Conservation (phyloP, 2,329 filamentous ascomycete species). For the Phialophora tarda region DNA sequence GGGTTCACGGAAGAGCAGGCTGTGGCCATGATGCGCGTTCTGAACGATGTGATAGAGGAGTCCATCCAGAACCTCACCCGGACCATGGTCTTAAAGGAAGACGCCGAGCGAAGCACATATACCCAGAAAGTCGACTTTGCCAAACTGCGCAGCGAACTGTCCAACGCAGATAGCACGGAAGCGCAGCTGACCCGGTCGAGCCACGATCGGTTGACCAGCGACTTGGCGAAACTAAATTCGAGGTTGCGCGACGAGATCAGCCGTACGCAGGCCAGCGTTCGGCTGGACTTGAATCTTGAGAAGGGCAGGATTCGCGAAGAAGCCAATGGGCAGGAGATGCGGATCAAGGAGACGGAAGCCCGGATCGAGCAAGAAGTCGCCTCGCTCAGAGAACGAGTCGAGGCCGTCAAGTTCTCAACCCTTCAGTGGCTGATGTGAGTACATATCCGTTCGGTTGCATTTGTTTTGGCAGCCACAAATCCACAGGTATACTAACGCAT, state of each 20-base stretch:
- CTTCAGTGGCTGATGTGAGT: slow-evolving; percentile 97
- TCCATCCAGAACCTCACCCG: slow-evolving; percentile 97
- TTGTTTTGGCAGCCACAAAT: background rate
- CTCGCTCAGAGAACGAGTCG: slow-evolving; percentile 84
- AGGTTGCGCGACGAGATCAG: slow-evolving; percentile 91
- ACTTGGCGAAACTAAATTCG: slow-evolving; percentile 90
- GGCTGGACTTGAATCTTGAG: slow-evolving; percentile 91
- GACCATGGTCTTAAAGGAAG: slow-evolving; percentile 97
- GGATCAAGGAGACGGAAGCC: slow-evolving; percentile 98
- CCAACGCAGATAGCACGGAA: slow-evolving; percentile 90
- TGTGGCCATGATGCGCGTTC: slow-evolving; percentile 96
- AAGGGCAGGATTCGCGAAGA: slow-evolving; percentile 97
- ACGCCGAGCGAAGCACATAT: slow-evolving; percentile 62
- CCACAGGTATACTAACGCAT: slow-evolving; percentile 40
- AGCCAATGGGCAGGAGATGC: slow-evolving; percentile 93
- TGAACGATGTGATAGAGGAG: slow-evolving; percentile 96
- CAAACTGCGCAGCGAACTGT: slow-evolving; percentile 90
- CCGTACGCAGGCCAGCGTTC: slow-evolving; percentile 88
- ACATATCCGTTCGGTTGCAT: slow-evolving; percentile 39
- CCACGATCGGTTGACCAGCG: slow-evolving; percentile 91
- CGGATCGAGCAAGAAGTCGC: slow-evolving; percentile 98
- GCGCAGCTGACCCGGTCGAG: slow-evolving; percentile 83
- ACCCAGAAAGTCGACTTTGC: slow-evolving; percentile 96
- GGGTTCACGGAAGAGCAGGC: slow-evolving; percentile 96
- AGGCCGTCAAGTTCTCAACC: slow-evolving; percentile 97